Evolutionary conservation across 768 basidiomycete genomes (phyloP).

Genomic region (Chalciporus piperatus): DNA sequence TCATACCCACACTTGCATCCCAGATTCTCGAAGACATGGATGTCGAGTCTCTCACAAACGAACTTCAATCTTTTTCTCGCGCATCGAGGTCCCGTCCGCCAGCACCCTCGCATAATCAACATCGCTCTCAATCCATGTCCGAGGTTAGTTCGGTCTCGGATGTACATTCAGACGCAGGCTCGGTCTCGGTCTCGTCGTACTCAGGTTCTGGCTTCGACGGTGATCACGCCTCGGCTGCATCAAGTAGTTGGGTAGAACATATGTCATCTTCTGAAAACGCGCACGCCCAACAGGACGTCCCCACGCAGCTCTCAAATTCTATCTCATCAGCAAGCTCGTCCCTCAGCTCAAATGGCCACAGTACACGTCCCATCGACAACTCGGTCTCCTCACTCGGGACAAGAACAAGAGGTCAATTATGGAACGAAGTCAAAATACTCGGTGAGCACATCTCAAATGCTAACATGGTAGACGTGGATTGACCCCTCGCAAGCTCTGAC

Average conservation of each 20-base stretch:
- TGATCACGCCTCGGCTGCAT: conserved; percentile 35
- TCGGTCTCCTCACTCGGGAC: conserved; percentile 20
- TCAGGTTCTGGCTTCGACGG: conserved; percentile 38
- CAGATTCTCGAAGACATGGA: conserved; percentile 73
- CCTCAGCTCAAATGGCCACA: conserved; percentile 20
- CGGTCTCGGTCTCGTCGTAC: conserved; percentile 38
- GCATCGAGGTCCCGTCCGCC: conserved; percentile 24
- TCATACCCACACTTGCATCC: conserved; percentile 62
- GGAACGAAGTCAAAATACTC: conserved; percentile 85
- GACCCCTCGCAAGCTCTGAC: conserved; percentile 64
- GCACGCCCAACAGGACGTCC: conserved; percentile 4
- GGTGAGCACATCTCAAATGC: conserved; percentile 49
- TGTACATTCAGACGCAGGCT: conserved; percentile 43
- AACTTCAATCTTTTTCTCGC: conserved; percentile 45
- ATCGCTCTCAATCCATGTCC: conserved; percentile 34
- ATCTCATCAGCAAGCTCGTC: conserved; percentile 38
- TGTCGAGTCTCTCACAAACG: conserved; percentile 66
- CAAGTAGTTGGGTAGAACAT: conserved; percentile 46
- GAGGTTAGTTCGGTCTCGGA: conserved; percentile 39
- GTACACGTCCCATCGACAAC: not conserved
- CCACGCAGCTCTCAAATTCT: conserved; percentile 39
- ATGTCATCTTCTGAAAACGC: conserved; percentile 24
- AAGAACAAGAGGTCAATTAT: conserved; percentile 76
- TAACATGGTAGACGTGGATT: not conserved
- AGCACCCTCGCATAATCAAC: conserved; percentile 8